Evolutionary conservation across 164 flowering plant genomes (phyloP), one percentile per base, ranked within the genome.

Genomic region (Berberis thunbergii): DNA sequence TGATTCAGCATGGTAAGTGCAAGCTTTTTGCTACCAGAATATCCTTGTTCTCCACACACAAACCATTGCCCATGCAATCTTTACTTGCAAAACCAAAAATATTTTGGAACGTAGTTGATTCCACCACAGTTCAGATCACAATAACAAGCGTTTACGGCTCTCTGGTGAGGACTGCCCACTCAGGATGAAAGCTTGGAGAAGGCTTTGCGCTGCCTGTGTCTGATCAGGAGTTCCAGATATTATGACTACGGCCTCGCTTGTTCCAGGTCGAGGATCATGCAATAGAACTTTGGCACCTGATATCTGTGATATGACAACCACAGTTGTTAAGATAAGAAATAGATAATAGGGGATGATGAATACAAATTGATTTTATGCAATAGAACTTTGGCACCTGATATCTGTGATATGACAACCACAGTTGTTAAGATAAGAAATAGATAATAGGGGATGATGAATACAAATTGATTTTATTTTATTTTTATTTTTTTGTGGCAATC

Each of bases 151-250:
- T 39, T 49, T 2, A 1, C 50, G 62, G 45, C 45, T 49, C n/a
- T 60, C 62, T 12, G 62, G 62, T n/a, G 49, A 73, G 43, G 71
- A 77, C 61, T 76, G 76, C 46, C 86, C 89, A 13, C 81, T 75
- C 38, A 83, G 82, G 65, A 88, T 83, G 80, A 88, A 94, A 57
- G 98, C 96, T 57, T 94, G 98, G 13, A 94, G 85, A 62, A 94
- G 96, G 74, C 89, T 86, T 71, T 91, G 97, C 43, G 98, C 97
- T 61, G 87, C 87, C 57, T 87, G 96, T 40, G 96, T 85, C 76
- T 91, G 83, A 71, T 94, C 91, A 0, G 96, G 98, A 43, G 93
- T 85, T 39, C 98, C 98, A 7, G 97, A 87, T 74, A 91, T 81
- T 57, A 94, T 76, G 10, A 94, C 67, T 43, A 76, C 70, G 63